Base-by-base conservation (phyloP, 139 green algal genomes). In the Bryopsis sp. region DNA sequence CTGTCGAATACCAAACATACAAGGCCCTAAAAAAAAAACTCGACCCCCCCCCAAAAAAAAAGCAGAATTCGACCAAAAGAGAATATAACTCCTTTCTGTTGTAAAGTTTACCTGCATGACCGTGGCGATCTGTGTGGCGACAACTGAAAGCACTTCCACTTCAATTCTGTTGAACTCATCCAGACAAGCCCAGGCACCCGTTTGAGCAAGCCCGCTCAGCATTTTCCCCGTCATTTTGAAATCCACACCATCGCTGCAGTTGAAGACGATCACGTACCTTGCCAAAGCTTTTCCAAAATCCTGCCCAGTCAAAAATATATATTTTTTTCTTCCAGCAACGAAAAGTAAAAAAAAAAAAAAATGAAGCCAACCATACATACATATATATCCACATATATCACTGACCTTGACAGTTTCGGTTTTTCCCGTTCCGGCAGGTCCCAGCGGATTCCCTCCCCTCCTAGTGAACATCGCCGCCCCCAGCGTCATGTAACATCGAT, bases 161-260 rank as follows among this genome's bases (percentile, higher is more conserved):
- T 91, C 82, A 67, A 94, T 92, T 43, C 88, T 84, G 82, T 94
- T 94, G 82, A 94, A 94, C 76, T 94, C 88, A 58, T 94, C 88
- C 37, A 94, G 73, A 68, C 88, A 94, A 0, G 88, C 79, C 88
- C 88, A 94, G 28, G 88, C 88, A 28, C 88, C 88, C 5, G 86
- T 90, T 74, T 92, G 86, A 39, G 86, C 86, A 28, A 94, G 76
- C 8, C 88, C 88, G 38, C 69, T 83, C 67, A 94, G 86, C 81
- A 94, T 90, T 82, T 90, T 90, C 68, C 77, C 84, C 3, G 84
- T 94, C 86, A 92, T 92, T 75, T 89, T 88, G 78, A 82, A 91
- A 78, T 92, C 86, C 8, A 94, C 81, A 47, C 84, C 84, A 62
- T 94, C 88, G 37, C 82, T 89, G 75, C 88, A 94, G 77, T 94